A percentile compares a stretch with the other conserved stretches of the same genome.
These are phyloP conservation scores for Diplodia scrobiculata DNA, from an alignment of 2,329 filamentous ascomycete genomes.

Conservation along the genomic window DNA sequence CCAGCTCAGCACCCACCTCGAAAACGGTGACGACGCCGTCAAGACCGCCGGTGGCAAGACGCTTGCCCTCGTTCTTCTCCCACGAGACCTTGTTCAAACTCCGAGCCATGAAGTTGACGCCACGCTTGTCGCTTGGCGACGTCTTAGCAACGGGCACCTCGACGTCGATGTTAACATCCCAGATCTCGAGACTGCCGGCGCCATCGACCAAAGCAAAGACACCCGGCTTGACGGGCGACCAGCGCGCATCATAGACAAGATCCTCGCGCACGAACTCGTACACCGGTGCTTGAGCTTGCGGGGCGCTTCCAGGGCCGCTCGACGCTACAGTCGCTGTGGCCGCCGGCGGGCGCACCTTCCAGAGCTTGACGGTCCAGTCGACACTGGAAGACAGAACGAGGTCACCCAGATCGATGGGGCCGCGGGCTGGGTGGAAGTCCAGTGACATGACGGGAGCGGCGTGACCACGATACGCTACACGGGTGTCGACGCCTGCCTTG, in stretches of 20 bases:
- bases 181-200: slow-evolving; percentile 86
- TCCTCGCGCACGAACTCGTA: slow-evolving; percentile 93
- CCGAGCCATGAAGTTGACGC: slow-evolving; percentile 68
- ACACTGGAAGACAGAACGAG: slow-evolving; percentile 88
- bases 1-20: slow-evolving; percentile 79
- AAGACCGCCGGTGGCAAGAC: slow-evolving; percentile 86
- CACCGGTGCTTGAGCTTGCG: slow-evolving; percentile 67
- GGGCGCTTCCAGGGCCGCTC: slow-evolving; percentile 43
- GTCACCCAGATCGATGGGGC: slow-evolving; percentile 91
- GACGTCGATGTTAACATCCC: slow-evolving; percentile 89
- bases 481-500: slow-evolving; percentile 89
- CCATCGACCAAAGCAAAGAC: slow-evolving; percentile 95
- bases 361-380: slow-evolving; percentile 96
- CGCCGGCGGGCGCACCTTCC: slow-evolving; percentile 85
- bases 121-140: slow-evolving; percentile 62
- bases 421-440: slow-evolving; percentile 89
- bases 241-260: slow-evolving; percentile 91
- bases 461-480: slow-evolving; percentile 86
- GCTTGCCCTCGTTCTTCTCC: slow-evolving; percentile 86
- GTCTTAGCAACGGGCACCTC: slow-evolving; percentile 87
- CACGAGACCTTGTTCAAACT: slow-evolving; percentile 93
- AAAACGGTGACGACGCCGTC: slow-evolving; percentile 90
- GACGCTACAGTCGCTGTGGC: slow-evolving; percentile 57
- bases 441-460: slow-evolving; percentile 94
- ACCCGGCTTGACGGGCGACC: slow-evolving; percentile 91